These are phyloP conservation scores for Arthrinium puccinioides DNA, from an alignment of 2,329 filamentous ascomycete species.

Conservation along the genomic window DNA sequence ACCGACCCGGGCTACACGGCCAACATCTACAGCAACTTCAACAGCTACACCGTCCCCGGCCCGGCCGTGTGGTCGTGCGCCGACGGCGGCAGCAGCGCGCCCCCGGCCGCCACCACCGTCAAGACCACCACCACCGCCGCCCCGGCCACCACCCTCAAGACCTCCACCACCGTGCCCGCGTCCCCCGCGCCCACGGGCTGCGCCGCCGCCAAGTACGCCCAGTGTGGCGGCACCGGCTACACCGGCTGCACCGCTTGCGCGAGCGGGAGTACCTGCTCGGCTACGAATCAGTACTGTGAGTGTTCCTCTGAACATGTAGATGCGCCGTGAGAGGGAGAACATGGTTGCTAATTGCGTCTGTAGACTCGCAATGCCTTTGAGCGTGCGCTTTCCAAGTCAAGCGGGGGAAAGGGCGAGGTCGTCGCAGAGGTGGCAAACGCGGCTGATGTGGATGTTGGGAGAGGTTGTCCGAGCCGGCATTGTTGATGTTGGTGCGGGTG, in stretches of 20 bases:
- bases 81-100: neutral
- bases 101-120: neutral
- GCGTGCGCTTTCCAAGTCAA: too few species aligned
- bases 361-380: too few species aligned
- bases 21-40: slow-evolving; percentile 28
- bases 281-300: slow-evolving; percentile 2
- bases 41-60: slow-evolving; percentile 25
- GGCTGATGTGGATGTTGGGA: too few species aligned
- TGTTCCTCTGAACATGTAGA: too few species aligned
- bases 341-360: too few species aligned
- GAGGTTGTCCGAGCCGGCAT: too few species aligned
- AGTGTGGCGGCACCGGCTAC: slow-evolving; percentile 1
- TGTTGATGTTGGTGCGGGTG: too few species aligned
- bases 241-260: slow-evolving; percentile 1
- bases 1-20: slow-evolving; percentile 34
- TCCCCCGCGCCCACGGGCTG: neutral
- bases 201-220: neutral
- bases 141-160: neutral
- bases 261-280: neutral
- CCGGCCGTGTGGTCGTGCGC: slow-evolving; percentile 8
- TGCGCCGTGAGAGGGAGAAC: too few species aligned
- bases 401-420: too few species aligned
- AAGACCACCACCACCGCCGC: neutral
- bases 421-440: too few species aligned
- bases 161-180: neutral